These are phyloP conservation scores for Luvunga scandens DNA, from an alignment of 345 rosid genomes.

Conservation along the genomic window DNA sequence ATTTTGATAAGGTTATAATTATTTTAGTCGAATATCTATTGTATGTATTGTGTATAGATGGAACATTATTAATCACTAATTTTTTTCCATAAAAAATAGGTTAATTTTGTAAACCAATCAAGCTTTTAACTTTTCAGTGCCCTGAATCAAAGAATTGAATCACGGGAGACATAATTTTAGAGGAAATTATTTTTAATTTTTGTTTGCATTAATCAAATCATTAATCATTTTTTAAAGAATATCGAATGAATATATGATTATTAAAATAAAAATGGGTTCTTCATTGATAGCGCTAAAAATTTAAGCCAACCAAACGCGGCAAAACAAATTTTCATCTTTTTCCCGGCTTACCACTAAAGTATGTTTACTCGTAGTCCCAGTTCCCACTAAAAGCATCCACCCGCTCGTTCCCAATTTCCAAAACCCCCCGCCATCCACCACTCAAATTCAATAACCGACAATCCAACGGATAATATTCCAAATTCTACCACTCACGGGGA, in stretches of 20 bases:
- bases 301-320: slow-evolving; percentile 10
- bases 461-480: slow-evolving; percentile 4
- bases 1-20: too few species aligned
- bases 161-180: neutral
- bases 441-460: neutral
- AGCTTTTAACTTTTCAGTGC: too few species aligned
- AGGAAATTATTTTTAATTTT: neutral
- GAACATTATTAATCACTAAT: neutral
- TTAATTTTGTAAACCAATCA: neutral
- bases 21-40: too few species aligned
- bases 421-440: neutral
- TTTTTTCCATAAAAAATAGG: neutral
- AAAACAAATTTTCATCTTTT: neutral
- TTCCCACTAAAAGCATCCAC: slow-evolving; percentile 6
- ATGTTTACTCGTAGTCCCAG: neutral
- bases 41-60: neutral
- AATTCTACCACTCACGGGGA: slow-evolving; percentile 6
- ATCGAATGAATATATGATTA: neutral
- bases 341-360: neutral
- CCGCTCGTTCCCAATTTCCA: neutral
- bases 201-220: neutral
- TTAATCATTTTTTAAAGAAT: too few species aligned
- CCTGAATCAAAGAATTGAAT: neutral
- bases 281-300: neutral
- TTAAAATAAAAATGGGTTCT: too few species aligned